A percentile compares a stretch with the other conserved stretches of the same genome.
Conservation (phyloP, 225 moss, liverwort and hornwort genomes). For the Antitrichia curtipendula region DNA sequence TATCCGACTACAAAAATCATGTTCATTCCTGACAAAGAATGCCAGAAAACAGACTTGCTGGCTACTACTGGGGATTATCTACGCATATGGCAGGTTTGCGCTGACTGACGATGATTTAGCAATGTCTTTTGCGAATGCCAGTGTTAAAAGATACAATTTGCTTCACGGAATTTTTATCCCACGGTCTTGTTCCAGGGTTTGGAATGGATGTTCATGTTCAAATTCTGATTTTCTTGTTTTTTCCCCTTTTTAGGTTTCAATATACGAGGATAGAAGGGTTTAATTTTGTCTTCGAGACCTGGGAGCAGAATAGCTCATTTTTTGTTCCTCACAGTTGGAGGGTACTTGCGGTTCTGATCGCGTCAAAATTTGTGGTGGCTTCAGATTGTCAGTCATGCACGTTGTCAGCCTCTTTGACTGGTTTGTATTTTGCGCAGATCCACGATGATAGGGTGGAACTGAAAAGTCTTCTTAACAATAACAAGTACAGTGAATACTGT, state of each 20-base stretch:
- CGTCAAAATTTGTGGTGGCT: background rate
- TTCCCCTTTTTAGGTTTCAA: background rate
- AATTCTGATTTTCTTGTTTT: background rate
- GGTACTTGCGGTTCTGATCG: background rate
- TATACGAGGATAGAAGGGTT: background rate
- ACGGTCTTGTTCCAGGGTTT: background rate
- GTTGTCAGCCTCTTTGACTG: background rate
- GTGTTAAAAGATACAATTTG: background rate
- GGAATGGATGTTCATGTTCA: background rate
- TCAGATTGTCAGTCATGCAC: background rate
- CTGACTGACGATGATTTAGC: background rate
- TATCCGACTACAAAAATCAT: constrained; percentile 89
- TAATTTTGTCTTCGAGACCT: background rate
- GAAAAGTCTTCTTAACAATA: constrained; percentile 76
- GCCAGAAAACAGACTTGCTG: constrained; percentile 68
- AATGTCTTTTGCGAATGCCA: background rate
- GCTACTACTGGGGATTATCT: constrained; percentile 81
- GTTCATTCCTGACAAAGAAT: constrained; percentile 91
- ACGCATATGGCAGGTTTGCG: constrained; percentile 62
- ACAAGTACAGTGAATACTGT: constrained; percentile 76
- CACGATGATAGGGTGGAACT: constrained; percentile 63
- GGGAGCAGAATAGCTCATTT: background rate
- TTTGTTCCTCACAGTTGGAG: background rate
- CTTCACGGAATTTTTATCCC: background rate
- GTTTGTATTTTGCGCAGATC: constrained; percentile 25